phyloP scores from a whole-genome alignment of 441 rosid species.

The Gossypium davidsonii region DNA sequence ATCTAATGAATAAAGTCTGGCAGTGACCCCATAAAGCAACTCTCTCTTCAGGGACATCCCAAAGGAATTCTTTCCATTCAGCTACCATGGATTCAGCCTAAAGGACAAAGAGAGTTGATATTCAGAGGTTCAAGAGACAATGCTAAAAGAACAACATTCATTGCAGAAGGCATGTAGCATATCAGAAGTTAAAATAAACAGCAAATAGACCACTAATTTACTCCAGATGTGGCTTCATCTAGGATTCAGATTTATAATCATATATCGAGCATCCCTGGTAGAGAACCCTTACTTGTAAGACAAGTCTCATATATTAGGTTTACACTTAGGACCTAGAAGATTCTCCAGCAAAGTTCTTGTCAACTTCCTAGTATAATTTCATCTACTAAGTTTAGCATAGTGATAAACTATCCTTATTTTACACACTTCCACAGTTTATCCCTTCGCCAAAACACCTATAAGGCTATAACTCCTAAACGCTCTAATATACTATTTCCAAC shows the following conservation, averaged over 20 bases:
- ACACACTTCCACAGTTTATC: not conserved
- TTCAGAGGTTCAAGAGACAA: slow-evolving; percentile 1
- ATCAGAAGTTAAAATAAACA: not conserved
- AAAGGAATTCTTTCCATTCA: slow-evolving; percentile 98
- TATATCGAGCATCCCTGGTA: not conserved
- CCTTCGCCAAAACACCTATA: not conserved
- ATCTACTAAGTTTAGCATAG: not conserved
- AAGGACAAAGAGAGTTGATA: slow-evolving; percentile 17
- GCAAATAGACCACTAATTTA: not conserved
- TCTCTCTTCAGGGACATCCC: slow-evolving; percentile 99
- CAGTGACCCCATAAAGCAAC: slow-evolving; percentile 97
- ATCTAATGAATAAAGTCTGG: slow-evolving; percentile 82
- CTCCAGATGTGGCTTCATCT: not conserved
- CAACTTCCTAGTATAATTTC: not conserved
- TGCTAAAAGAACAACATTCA: slow-evolving; percentile 2
- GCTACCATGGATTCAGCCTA: slow-evolving; percentile 99
- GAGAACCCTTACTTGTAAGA: not conserved
- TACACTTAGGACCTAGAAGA: not conserved
- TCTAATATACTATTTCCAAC: not conserved
- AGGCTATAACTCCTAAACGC: slow-evolving; percentile 3
- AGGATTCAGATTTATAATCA: not conserved
- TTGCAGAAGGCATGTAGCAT: slow-evolving; percentile 11
- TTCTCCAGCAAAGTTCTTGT: slow-evolving; percentile 5
- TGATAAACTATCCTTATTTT: not conserved
- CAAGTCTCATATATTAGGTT: slow-evolving; percentile 2